phyloP scores from a whole-genome alignment of 768 basidiomycete species.

The Termitomyces sp. region DNA sequence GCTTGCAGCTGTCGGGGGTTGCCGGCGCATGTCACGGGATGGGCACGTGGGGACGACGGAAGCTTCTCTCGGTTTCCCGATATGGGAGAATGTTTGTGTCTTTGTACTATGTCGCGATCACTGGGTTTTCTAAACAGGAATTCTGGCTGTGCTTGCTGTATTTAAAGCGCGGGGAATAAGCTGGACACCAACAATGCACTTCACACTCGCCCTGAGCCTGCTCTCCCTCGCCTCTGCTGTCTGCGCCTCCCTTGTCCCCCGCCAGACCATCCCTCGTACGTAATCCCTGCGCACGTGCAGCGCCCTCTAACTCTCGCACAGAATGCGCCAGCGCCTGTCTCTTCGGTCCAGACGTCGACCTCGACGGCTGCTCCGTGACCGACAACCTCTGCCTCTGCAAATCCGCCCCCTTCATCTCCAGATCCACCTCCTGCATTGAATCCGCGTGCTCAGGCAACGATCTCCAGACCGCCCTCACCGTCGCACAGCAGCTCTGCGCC shows the following conservation, averaged over 20 bases:
- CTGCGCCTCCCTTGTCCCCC: constrained; percentile 28
- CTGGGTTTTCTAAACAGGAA: too few relatives aligned
- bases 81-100: constrained; percentile 17
- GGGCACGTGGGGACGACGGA: too few relatives aligned
- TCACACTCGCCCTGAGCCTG: constrained; percentile 33
- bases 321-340: constrained; percentile 55
- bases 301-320: constrained; percentile 19
- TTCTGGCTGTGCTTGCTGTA: too few relatives aligned
- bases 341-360: constrained; percentile 28
- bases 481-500: constrained; percentile 41
- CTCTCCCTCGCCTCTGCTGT: constrained; percentile 39
- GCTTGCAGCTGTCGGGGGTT: constrained; percentile 41
- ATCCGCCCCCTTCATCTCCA: constrained; percentile 38
- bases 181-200: constrained; percentile 45
- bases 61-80: neutral
- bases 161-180: too few relatives aligned
- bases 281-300: neutral
- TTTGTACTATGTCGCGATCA: constrained; percentile 22
- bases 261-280: constrained; percentile 38
- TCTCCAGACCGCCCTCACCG: constrained; percentile 37
- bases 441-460: constrained; percentile 45
- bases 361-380: constrained; percentile 40
- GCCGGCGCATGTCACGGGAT: neutral
- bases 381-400: constrained; percentile 62
- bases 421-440: constrained; percentile 47